Base-by-base conservation (phyloP, 2,329 filamentous ascomycete species). In the Penicillium sp. region DNA sequence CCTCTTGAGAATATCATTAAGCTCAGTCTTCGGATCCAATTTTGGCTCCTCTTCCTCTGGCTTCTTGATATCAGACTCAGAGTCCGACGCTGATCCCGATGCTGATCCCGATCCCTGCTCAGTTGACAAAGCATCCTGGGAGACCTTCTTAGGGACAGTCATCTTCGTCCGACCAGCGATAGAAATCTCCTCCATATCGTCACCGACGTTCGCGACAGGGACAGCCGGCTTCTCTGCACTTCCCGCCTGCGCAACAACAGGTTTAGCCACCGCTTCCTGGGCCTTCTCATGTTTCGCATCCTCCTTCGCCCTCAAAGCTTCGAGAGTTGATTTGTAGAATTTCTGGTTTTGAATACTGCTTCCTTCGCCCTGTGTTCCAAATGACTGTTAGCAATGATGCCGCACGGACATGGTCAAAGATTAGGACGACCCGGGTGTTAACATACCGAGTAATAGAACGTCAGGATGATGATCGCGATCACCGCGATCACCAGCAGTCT, bases 1-100 rank as follows among this genome's bases (percentile, higher is more conserved):
- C 70, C 87, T 89, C 78, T 93, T 95, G 62, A 98, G 75, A 48
- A 98, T 96, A 8, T 75, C 74, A 68, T 91, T 89, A 61, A 98
- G 76, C 73, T 91, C 90, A 19, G 78, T 76, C 71, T 92, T 87
- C 24, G 56, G 43, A 37, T 70, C 63, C n/a, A 68, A 66, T 37
- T 69, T 58, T 31, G 56, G 81, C 53, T 88, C 82, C 71, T 86
- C 81, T 71, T 59, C 51, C 11, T 58, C 55, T 41, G 24, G 14
- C 47, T 49, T 37, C 29, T 41, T 19, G 16, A 4, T 41, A 16
- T 50, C 33, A 14, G 48, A 43, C 31, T 73, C 68, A 29, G 31
- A 16, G 10, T 27, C 31, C 19, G n/a, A 44, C 8, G 48, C 31
- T 5, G 56, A 55, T n/a, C 26, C 48, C 26, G 19, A 41, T 11